Evolutionary conservation across 2,329 filamentous ascomycete species (phyloP).

Genomic region (Cladosporium sp.): DNA sequence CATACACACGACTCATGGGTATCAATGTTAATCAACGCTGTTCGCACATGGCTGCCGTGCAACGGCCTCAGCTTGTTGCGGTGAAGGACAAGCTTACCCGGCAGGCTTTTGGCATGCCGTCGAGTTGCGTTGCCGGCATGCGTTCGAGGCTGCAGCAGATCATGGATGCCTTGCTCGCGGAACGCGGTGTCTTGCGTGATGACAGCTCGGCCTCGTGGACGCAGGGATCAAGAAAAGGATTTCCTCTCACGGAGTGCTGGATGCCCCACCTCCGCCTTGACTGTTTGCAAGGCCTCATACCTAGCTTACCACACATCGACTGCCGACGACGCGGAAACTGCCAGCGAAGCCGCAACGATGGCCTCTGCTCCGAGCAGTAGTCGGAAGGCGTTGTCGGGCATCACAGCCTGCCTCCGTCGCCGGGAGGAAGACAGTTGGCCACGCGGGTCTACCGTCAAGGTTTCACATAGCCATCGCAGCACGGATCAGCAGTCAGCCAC

Average conservation of each 20-base stretch:
- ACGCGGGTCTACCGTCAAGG: neutral
- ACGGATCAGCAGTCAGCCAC: slow-evolving; percentile 6
- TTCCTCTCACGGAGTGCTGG: neutral
- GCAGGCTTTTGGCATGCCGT: neutral
- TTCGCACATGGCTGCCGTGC: neutral
- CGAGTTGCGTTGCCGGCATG: neutral
- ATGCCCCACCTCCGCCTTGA: neutral
- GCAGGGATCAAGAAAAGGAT: neutral
- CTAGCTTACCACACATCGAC: neutral
- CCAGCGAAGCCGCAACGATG: neutral
- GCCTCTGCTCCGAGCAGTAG: neutral
- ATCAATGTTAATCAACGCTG: too few relatives aligned
- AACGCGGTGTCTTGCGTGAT: neutral
- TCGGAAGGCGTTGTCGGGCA: neutral
- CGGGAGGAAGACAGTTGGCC: neutral
- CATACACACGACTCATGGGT: neutral
- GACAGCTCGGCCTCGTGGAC: slow-evolving; percentile 1
- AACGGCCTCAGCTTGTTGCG: neutral
- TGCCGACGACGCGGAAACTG: neutral
- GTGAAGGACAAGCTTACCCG: neutral
- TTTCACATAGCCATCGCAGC: slow-evolving; percentile 6
- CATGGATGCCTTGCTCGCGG: slow-evolving; percentile 3
- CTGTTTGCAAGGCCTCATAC: neutral
- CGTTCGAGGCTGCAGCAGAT: neutral
- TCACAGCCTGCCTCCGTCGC: too few relatives aligned